Percentiles rank a stretch among this genome's conserved stretches.
phyloP scores from a whole-genome alignment of 2,329 filamentous ascomycete genomes.

The Epichloe hybrida region DNA sequence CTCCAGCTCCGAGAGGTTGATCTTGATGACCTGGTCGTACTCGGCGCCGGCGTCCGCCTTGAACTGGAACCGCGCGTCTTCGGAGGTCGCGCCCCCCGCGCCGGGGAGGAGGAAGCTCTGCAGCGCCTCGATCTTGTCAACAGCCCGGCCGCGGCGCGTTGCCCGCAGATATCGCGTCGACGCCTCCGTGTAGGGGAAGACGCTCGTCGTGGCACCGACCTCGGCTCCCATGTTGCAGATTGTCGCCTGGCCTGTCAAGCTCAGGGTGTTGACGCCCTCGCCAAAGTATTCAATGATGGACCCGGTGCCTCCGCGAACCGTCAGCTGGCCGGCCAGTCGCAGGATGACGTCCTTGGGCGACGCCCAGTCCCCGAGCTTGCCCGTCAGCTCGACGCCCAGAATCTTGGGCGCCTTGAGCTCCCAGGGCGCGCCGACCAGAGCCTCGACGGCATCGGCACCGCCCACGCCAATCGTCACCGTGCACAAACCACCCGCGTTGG shows the following conservation, averaged over 20 bases:
- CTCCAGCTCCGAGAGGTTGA: constrained; percentile 80
- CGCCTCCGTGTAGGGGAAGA: constrained; percentile 82
- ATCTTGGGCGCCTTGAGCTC: constrained; percentile 91
- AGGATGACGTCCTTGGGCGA: constrained; percentile 94
- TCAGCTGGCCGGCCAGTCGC: constrained; percentile 74
- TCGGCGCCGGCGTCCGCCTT: constrained; percentile 66
- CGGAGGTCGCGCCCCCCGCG: constrained; percentile 19
- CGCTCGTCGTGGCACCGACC: constrained; percentile 87
- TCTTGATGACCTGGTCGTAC: constrained; percentile 84
- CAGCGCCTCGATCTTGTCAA: constrained; percentile 49
- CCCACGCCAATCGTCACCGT: constrained; percentile 95
- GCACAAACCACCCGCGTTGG: constrained; percentile 88
- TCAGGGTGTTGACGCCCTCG: constrained; percentile 76
- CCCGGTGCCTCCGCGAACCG: constrained; percentile 86
- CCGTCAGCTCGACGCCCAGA: constrained; percentile 71
- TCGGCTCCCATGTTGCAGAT: constrained; percentile 82
- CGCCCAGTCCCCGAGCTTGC: constrained; percentile 78
- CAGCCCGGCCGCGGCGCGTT: constrained; percentile 56
- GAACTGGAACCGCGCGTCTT: constrained; percentile 48
- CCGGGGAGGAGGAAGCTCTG: constrained; percentile 33
- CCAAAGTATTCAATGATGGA: constrained; percentile 93
- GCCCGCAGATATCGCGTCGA: constrained; percentile 77
- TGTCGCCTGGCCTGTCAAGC: constrained; percentile 87
- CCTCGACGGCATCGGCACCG: constrained; percentile 93
- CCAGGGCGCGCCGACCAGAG: constrained; percentile 91